A percentile compares a stretch with the other conserved stretches of the same genome.
Conservation (phyloP, 1,284 basidiomycete genomes). For the Trichosporon ovoides region DNA sequence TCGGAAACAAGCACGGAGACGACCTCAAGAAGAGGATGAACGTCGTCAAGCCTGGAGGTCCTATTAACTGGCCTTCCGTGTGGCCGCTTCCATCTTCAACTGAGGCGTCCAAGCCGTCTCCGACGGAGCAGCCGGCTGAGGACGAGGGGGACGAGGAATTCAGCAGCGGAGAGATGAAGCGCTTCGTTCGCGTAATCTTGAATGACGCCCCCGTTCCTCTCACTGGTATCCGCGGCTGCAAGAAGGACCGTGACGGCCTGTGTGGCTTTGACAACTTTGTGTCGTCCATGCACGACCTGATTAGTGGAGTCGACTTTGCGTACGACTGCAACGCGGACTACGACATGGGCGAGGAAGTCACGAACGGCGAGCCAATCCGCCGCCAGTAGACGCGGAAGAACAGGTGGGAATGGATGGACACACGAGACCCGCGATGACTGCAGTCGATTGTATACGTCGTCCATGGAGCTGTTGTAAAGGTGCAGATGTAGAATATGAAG, state of each 20-base stretch:
- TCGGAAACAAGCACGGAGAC: constrained; percentile 1
- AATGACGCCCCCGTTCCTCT: constrained; percentile 62
- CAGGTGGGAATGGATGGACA: too few relatives aligned
- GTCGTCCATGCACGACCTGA: constrained; percentile 51
- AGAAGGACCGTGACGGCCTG: constrained; percentile 54
- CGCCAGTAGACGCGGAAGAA: background rate
- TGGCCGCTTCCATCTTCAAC: background rate
- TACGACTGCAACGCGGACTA: constrained; percentile 30
- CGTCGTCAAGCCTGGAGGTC: background rate
- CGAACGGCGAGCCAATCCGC: constrained; percentile 1
- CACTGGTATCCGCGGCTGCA: constrained; percentile 57
- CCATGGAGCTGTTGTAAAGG: too few relatives aligned
- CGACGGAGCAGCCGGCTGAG: background rate
- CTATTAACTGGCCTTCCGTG: background rate
- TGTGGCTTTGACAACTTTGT: constrained; percentile 58
- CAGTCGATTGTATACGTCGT: too few relatives aligned
- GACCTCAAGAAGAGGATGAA: constrained; percentile 1
- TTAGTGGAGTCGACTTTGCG: constrained; percentile 50
- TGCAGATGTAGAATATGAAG: too few relatives aligned
- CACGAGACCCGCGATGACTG: too few relatives aligned
- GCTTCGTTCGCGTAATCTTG: constrained; percentile 53
- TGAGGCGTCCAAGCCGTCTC: background rate
- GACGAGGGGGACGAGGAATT: background rate
- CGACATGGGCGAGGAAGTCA: constrained; percentile 3
- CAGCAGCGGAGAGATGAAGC: constrained; percentile 32